phyloP scores from a whole-genome alignment of 306 rosid species.

The Styphnolobium japonicum region DNA sequence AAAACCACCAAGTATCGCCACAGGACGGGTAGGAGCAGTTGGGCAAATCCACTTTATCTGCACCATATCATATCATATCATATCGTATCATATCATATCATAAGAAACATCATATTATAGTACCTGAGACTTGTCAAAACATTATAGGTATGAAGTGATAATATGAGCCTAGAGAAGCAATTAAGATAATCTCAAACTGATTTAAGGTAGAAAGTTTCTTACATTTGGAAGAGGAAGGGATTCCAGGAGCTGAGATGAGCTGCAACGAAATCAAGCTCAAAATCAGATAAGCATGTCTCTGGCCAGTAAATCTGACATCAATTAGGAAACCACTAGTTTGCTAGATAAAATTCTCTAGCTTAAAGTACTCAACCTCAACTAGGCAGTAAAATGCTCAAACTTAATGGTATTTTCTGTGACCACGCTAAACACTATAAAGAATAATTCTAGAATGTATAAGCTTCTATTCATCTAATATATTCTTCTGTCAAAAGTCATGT shows the following conservation, averaged over 20 bases:
- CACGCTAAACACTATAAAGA: conserved; percentile 9
- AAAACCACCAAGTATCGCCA: conserved; percentile 89
- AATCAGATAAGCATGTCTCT: conserved; percentile 32
- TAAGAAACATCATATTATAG: conserved; percentile 14
- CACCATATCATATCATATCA: conserved; percentile 26
- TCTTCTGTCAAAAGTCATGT: conserved; percentile 34
- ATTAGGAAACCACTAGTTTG: conserved; percentile 6
- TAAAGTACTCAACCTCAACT: conserved; percentile 28
- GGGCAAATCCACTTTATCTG: conserved; percentile 99
- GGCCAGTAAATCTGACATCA: conserved; percentile 9
- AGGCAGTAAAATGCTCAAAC: conserved; percentile 19
- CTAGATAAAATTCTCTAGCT: conserved; percentile 1
- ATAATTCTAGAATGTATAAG: not conserved
- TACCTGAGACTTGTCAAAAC: not conserved
- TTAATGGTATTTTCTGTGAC: not conserved
- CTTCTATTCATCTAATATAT: conserved; percentile 26
- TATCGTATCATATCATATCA: conserved; percentile 28
- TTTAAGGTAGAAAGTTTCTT: conserved; percentile 28
- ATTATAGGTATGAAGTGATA: not conserved
- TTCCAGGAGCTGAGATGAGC: conserved; percentile 93
- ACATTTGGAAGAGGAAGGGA: conserved; percentile 90
- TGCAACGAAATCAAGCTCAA: conserved; percentile 47
- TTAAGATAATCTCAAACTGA: conserved; percentile 19
- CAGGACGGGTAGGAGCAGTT: conserved; percentile 98
- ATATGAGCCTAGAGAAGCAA: conserved; percentile 1